Conservation (phyloP, 306 rosid species). For the Argentina anserina region DNA sequence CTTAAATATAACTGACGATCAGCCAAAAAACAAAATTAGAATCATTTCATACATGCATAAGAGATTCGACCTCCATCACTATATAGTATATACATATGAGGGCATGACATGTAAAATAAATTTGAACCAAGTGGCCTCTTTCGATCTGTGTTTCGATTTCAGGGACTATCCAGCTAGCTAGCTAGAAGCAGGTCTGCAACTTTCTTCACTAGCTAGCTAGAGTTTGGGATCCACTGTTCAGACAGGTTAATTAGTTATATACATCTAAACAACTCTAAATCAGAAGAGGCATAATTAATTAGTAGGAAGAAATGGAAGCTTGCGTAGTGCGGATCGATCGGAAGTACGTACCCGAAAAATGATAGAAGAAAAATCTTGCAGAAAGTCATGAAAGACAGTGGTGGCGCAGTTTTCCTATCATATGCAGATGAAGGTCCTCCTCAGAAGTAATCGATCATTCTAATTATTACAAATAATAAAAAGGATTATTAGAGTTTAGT, state of each 20-base stretch:
- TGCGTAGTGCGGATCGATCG: neutral
- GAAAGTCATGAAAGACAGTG: conserved; percentile 49
- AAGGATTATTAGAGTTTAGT: neutral
- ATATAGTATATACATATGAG: no score
- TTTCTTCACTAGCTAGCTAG: neutral
- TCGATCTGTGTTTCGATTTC: neutral
- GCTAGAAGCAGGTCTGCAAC: neutral
- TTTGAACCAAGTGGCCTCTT: neutral
- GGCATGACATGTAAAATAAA: neutral
- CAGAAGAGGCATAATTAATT: neutral
- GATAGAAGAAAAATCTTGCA: conserved; percentile 71
- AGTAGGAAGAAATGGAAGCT: neutral
- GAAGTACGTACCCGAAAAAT: conserved; percentile 52
- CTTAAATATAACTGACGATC: neutral
- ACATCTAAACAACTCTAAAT: neutral
- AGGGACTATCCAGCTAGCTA: neutral
- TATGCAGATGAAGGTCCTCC: neutral
- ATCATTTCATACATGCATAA: neutral
- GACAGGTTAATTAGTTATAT: neutral
- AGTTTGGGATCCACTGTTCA: neutral
- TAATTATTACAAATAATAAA: neutral
- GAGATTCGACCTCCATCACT: neutral
- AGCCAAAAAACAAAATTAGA: neutral
- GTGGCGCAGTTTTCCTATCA: conserved; percentile 56
- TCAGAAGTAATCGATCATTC: neutral